Base-by-base conservation (phyloP, 371 early-diverging fungal genomes). In the Mucor saturninus region DNA sequence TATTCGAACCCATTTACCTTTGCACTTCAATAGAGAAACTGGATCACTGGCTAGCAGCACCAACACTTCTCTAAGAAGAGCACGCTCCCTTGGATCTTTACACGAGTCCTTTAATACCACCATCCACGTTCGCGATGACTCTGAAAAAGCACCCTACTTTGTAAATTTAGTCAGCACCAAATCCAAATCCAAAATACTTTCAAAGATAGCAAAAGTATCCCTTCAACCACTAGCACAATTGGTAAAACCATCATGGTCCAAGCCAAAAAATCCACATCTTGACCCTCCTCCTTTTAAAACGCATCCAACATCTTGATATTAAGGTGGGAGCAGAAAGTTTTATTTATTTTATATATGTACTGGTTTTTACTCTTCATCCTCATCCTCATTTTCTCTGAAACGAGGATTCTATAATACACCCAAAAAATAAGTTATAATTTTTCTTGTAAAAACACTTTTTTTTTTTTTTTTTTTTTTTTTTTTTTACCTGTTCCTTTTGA, bases 381-480 rank as follows among this genome's bases (percentile, higher is more conserved):
- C 79, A 4, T 75, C 83, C 13, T 84, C 74, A 46, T 76, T 72
- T 59, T 86, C 86, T 68, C 86, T 77, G 68, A 86, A 86, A 35
- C 86, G 79, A 49, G 86, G 86, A 51, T 86, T 85, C 74, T 79
- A 61, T 13, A 39, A 7, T 53, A 42, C n/a, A n/a, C 39, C 6
- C 43, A 46, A 21, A 46, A 46, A 21, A 46, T 13, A 54, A 53
- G 14, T 26, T 13, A n/a, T 29, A 1, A 45, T 30, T 31, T 8
- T 21, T 32, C 10, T 11, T 29, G 10, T 57, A 52, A 31, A 10
- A 38, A 48, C 31, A 13, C 32, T 7, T 30, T 46, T n/a, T 13
- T 2, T 11, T 43, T 49, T 56, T 59, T 2, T 11, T 43, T 49
- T 56, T 59, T n/a, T n/a, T 7, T 30, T 46, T n/a, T 13, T 2